Evolutionary conservation across 2,329 filamentous ascomycete species (phyloP).

Genomic region (Byssothecium circinans): DNA sequence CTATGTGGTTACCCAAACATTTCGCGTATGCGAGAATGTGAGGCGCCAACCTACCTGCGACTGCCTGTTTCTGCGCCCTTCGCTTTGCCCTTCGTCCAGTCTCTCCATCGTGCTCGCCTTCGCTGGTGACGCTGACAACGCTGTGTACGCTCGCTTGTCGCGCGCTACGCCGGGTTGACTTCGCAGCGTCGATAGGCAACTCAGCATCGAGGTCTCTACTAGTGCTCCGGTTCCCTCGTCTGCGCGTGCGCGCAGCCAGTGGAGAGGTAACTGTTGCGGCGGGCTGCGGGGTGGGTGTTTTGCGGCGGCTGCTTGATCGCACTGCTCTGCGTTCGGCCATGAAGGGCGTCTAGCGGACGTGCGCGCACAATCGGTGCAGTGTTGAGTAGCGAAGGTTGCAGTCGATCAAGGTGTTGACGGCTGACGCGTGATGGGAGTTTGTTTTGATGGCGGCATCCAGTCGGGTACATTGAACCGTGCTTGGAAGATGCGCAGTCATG

Average conservation of each 20-base stretch:
- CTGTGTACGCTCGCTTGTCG: slow-evolving; percentile 33
- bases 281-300: slow-evolving; percentile 35
- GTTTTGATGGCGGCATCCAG: slow-evolving; percentile 2
- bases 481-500: too few species aligned
- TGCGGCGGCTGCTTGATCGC: slow-evolving; percentile 39
- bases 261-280: slow-evolving; percentile 20
- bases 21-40: not conserved
- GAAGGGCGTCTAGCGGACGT: slow-evolving; percentile 1
- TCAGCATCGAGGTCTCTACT: slow-evolving; percentile 41
- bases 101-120: slow-evolving; percentile 21
- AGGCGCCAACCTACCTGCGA: slow-evolving; percentile 31
- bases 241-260: slow-evolving; percentile 27
- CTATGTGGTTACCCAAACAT: too few species aligned
- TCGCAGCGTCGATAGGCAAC: slow-evolving; percentile 17
- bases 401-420: not conserved
- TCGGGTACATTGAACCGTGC: too few species aligned
- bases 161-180: slow-evolving; percentile 24
- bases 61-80: slow-evolving; percentile 23
- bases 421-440: slow-evolving; percentile 1
- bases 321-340: slow-evolving; percentile 40
- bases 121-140: slow-evolving; percentile 29
- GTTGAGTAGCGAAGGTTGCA: not conserved
- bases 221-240: slow-evolving; percentile 42
- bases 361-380: not conserved
- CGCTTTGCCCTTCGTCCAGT: slow-evolving; percentile 24